Base-by-base conservation (phyloP, 192 early-diverging fungal species). In the Piromyces finnis region DNA sequence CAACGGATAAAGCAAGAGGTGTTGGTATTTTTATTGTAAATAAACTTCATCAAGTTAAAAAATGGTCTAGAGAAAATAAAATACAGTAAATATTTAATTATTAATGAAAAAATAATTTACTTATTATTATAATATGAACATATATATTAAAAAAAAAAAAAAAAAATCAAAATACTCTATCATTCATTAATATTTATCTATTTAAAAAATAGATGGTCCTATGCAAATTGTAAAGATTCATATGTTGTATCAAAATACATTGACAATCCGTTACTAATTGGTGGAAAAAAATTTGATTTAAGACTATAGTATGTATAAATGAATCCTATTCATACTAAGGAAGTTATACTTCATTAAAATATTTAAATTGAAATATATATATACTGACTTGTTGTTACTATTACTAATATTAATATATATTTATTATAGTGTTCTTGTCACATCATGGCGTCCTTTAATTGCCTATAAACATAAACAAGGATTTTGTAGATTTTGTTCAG, bases 1-100 rank as follows among this genome's bases (percentile, higher is more conserved):
- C 89, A 0, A 89, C 88, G 14, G 89, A 90, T 81, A 90, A 89
- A 79, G 89, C 88, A 27, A 78, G 89, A 28, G 89, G 89, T n/a
- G 89, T 90, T 27, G 89, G 89, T 28, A 90, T 90, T 28, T 90
- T 90, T 77, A 90, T 90, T 78, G 84, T 90, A 77, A 90, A 89
- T 80, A 89, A 83, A 78, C 83, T 90, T 29, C 82, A 84, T 15
- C 89, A 90, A 83, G 89, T 90, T 26, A 87, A 88, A 79, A 89
- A 87, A 77, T 90, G 89, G 88, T 89, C 88, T 22, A 77, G 89
- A 29, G 89, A 90, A 78, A 84, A 80, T 79, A 89, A 88, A 79
- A 84, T 88, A 80, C 86, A 87, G 82, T 84, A 79, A 26, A 37
- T 80, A 29, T n/a, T n/a, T n/a, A n/a, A n/a, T n/a, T n/a, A n/a